phyloP scores from a whole-genome alignment of 2,329 filamentous ascomycete species.

The Pseudomassariella vexata region DNA sequence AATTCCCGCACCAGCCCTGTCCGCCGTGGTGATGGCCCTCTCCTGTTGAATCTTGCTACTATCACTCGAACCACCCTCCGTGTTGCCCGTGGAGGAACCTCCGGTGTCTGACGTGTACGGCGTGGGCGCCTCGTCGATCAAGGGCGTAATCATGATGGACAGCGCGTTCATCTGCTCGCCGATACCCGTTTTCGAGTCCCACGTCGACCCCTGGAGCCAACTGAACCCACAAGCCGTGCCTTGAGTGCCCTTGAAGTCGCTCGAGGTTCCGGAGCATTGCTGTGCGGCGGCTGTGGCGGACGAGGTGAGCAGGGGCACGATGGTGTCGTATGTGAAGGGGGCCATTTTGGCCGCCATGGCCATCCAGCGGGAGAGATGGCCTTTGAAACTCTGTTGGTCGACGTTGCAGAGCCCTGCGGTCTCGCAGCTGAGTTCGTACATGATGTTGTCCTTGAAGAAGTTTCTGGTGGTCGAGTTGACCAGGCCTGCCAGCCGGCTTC shows the following conservation, averaged over 20 bases:
- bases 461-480: conserved; percentile 27
- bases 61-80: conserved; percentile 16
- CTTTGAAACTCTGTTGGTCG: conserved; percentile 32
- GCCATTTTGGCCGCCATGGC: conserved; percentile 31
- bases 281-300: conserved; percentile 33
- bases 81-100: conserved; percentile 19
- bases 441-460: conserved; percentile 44
- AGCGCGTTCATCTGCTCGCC: conserved; percentile 52
- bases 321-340: conserved; percentile 16
- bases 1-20: conserved; percentile 22
- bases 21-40: conserved; percentile 19
- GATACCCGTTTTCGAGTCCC: conserved; percentile 45
- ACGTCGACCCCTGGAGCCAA: conserved; percentile 39
- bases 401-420: conserved; percentile 17
- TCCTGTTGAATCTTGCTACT: conserved; percentile 13
- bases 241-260: conserved; percentile 16
- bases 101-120: conserved; percentile 15
- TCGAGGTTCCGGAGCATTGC: conserved; percentile 16
- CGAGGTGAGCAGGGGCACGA: conserved; percentile 16
- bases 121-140: conserved; percentile 23
- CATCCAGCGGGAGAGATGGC: conserved; percentile 41
- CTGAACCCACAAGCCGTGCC: conserved; percentile 44
- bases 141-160: conserved; percentile 40
- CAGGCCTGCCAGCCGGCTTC: conserved; percentile 37
- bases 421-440: conserved; percentile 56